Evolutionary conservation across 768 basidiomycete genomes (phyloP).

Genomic region (Termitomyces sp.): DNA sequence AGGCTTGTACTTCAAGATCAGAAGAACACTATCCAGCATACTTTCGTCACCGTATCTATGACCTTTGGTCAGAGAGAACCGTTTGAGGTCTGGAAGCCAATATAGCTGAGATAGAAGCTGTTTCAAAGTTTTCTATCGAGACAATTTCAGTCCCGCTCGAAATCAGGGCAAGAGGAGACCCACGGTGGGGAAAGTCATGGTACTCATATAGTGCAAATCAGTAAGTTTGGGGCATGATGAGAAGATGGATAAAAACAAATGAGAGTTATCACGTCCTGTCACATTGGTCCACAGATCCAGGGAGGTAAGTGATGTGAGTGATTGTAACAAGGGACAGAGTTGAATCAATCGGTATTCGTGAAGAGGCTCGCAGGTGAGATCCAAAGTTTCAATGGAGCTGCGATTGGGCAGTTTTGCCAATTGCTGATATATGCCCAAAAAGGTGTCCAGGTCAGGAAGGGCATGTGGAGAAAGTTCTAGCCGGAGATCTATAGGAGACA

Average conservation of each 20-base stretch:
- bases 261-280: conserved; percentile 23
- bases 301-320: conserved; percentile 30
- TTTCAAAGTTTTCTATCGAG: conserved; percentile 32
- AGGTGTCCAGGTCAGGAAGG: conserved; percentile 32
- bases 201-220: conserved; percentile 48
- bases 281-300: conserved; percentile 46
- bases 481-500: conserved; percentile 34
- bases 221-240: conserved; percentile 31
- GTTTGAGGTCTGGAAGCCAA: conserved; percentile 33
- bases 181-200: conserved; percentile 36
- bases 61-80: conserved; percentile 44
- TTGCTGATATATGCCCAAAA: conserved; percentile 44
- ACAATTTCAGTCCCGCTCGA: background rate
- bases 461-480: conserved; percentile 23
- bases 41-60: conserved; percentile 39
- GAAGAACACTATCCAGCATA: conserved; percentile 36
- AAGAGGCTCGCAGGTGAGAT: conserved; percentile 45
- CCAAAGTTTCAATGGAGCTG: conserved; percentile 31
- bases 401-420: conserved; percentile 32
- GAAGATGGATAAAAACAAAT: conserved; percentile 30
- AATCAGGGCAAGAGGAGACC: conserved; percentile 10
- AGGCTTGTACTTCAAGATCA: conserved; percentile 28
- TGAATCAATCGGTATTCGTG: conserved; percentile 28
- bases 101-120: conserved; percentile 32
- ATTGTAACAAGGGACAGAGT: conserved; percentile 28